Conservation (phyloP, 768 basidiomycete genomes). For the Psilocybe tampanensis region DNA sequence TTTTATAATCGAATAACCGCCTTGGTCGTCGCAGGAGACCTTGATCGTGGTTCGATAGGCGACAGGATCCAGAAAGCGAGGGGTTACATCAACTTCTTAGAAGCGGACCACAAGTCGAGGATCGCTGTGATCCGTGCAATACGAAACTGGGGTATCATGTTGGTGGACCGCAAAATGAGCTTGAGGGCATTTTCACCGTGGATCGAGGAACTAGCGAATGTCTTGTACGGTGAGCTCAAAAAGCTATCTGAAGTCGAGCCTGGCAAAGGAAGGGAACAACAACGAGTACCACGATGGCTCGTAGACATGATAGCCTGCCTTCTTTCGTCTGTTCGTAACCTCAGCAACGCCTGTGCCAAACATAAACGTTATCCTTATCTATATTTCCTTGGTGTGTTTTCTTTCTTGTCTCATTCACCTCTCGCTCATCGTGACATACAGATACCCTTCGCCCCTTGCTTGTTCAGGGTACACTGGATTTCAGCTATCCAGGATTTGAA, state of each 20-base stretch:
- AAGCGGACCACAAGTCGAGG: slow-evolving; percentile 64
- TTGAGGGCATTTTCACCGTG: slow-evolving; percentile 61
- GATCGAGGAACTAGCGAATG: slow-evolving; percentile 59
- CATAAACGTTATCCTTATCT: slow-evolving; percentile 18
- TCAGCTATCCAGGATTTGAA: slow-evolving; percentile 6
- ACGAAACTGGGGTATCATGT: slow-evolving; percentile 67
- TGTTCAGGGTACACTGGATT: neutral
- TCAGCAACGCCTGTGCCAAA: slow-evolving; percentile 39
- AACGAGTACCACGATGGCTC: neutral
- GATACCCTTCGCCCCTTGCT: neutral
- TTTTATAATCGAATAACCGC: slow-evolving; percentile 83
- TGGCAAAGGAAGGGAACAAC: neutral
- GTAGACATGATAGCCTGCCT: slow-evolving; percentile 42
- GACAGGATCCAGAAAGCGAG: slow-evolving; percentile 66
- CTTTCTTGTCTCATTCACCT: neutral
- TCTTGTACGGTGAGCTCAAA: slow-evolving; percentile 57
- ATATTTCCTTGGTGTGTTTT: slow-evolving; percentile 18
- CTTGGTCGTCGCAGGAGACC: slow-evolving; percentile 66
- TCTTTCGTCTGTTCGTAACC: slow-evolving; percentile 56
- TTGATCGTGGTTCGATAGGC: slow-evolving; percentile 52
- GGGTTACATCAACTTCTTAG: slow-evolving; percentile 67
- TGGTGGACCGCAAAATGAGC: slow-evolving; percentile 53
- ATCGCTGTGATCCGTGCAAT: slow-evolving; percentile 75
- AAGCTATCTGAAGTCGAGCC: neutral
- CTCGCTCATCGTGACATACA: neutral